Evolutionary conservation across 768 basidiomycete genomes (phyloP), one percentile per base, ranked within the genome.

Genomic region (Chiua virens): DNA sequence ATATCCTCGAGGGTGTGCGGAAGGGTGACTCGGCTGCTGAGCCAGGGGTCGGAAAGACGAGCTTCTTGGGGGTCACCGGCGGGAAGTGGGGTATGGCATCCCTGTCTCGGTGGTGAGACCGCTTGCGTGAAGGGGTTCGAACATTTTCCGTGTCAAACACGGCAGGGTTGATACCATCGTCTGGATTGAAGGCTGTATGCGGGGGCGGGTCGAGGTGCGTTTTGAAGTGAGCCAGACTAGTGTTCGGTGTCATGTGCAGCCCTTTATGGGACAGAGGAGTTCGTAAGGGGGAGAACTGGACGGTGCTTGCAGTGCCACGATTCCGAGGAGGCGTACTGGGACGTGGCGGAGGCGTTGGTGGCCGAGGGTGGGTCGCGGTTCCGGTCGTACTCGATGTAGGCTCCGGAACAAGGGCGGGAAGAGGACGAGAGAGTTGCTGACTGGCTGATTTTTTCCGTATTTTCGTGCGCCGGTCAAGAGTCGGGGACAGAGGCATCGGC

Each of bases 191-290:
- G 0, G 57, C 10, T 56, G 73, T 49, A 38, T 72, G 59, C 3
- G 78, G 80, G 1, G 84, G 84, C 0, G 86, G 86, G 55, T 87
- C 83, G 13, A 87, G 72, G 56, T 85, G 73, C 9, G 80, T 79
- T 58, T 87, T 88, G 65, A 85, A 87, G 67, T 88, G 82, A 9
- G 75, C 79, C 14, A 87, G 74, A 56, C 81, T 85, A 1, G 84
- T 67, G 3, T 78, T 78, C 4, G 86, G 86, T 56, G 83, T 85
- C 84, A 85, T 85, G 57, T 85, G 81, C 32, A 86, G 62, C 35
- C 84, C 86, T 57, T 77, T 79, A 62, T 86, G 83, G 0, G 85
- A 86, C 8, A 88, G 65, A 0, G 86, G 86, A 1, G 86, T 87
- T n/a, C 78, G 78, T 18, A 74, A 66, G 0, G 85, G 80, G 2